A percentile compares a stretch with the other conserved stretches of the same genome.
These are phyloP conservation scores for Pseudoturritis turrita DNA, from an alignment of 345 rosid species.

Conservation along the genomic window DNA sequence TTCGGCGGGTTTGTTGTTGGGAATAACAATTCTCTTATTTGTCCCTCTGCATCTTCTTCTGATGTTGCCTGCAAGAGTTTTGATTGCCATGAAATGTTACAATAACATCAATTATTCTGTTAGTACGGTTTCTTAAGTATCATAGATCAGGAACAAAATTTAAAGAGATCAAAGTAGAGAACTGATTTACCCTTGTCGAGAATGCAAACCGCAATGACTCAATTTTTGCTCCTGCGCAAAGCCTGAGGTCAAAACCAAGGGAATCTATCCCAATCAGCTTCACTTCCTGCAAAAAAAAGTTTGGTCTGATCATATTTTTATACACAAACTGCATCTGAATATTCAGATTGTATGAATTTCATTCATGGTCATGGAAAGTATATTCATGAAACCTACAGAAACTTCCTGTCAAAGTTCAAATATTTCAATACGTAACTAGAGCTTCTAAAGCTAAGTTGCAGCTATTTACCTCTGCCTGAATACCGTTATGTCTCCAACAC, in stretches of 20 bases:
- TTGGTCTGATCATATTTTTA: not conserved
- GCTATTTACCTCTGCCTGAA: constrained; percentile 79
- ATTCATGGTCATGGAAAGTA: not conserved
- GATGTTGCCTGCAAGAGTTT: constrained; percentile 67
- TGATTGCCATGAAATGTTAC: not conserved
- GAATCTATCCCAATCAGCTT: constrained; percentile 62
- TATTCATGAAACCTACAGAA: not conserved
- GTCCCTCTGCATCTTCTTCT: constrained; percentile 70
- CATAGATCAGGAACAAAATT: not conserved
- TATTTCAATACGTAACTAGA: not conserved
- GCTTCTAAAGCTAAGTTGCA: constrained; percentile 1
- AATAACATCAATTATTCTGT: not conserved
- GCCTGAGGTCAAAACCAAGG: constrained; percentile 76
- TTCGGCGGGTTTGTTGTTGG: constrained; percentile 37
- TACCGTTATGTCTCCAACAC: constrained; percentile 76
- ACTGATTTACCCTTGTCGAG: constrained; percentile 50
- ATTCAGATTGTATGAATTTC: not conserved
- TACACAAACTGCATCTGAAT: not conserved
- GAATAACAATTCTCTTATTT: constrained; percentile 64
- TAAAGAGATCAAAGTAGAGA: not conserved
- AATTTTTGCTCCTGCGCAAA: constrained; percentile 80
- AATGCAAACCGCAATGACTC: constrained; percentile 78
- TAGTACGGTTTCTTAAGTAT: not conserved
- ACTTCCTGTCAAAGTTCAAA: not conserved
- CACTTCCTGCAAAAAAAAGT: constrained; percentile 53